Base-by-base conservation (phyloP, 2,329 filamentous ascomycete genomes). In the Colletotrichum australisinense region DNA sequence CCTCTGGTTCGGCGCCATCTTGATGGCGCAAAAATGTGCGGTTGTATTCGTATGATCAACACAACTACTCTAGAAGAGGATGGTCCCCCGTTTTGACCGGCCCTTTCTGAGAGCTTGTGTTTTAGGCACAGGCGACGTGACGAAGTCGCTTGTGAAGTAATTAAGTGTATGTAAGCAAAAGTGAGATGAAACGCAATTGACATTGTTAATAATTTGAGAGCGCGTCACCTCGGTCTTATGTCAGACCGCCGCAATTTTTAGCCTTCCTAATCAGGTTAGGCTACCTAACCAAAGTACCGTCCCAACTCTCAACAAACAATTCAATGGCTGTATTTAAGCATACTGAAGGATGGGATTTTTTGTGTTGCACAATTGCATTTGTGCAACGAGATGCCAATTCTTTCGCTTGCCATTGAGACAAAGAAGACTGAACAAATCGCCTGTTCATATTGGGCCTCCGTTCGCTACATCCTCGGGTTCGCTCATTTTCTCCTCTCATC, bases 261-360 rank as follows among this genome's bases (percentile, higher is more conserved):
- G n/a, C 60, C 7, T 35, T 53, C 60, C 60, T 35, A n/a, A 24
- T 53, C 8, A 7, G 28, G 60, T 63, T 52, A 63, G 26, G 32
- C 32, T 12, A 35, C 9, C 9, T 3, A 11, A 4, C 26, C n/a
- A 24, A 16, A 7, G 2, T 42, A 22, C 86, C 86, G 1, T 81
- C 78, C 16, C 78, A 83, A 63, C 80, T 85, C 87, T 58, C 80
- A 84, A 67, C 81, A 84, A 42, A 80, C 79, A 1, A 59, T 80
- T 22, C 76, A 22, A 49, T n/a, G 19, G 78, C 78, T 22, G 75
- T 52, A 9, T 49, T 49, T 49, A 49, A 49, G 8, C 42, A 49
- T 49, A 49, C 4, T n/a, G 8, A 49, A n/a, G 6, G 8, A 49
- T 5, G 7, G 16, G 9, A 19, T n/a, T 49, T 49, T n/a, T 49